A percentile compares a stretch with the other conserved stretches of the same genome.
phyloP scores from a whole-genome alignment of 2,329 filamentous ascomycete genomes.

The Cladosporium sp. region DNA sequence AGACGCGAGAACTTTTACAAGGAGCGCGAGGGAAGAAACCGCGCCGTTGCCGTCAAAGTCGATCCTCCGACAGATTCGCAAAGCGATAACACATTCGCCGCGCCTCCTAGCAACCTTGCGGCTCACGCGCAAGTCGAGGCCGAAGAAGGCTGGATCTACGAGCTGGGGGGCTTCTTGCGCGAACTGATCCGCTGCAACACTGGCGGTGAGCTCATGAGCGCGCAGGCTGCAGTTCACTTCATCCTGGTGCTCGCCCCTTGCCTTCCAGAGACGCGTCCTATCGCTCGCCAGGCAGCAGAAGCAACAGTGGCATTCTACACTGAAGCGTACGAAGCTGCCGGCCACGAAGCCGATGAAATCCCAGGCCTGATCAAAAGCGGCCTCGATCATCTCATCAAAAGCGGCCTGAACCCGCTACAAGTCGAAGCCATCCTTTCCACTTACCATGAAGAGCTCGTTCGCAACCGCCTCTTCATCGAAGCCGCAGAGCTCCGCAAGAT shows the following conservation, averaged over 20 bases:
- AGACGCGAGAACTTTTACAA: constrained; percentile 1
- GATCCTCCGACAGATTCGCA: neutral
- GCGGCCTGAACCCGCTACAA: constrained; percentile 48
- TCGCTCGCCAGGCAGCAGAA: constrained; percentile 28
- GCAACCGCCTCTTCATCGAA: constrained; percentile 44
- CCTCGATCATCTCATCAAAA: constrained; percentile 37
- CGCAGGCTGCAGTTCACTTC: constrained; percentile 45
- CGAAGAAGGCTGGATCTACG: constrained; percentile 32
- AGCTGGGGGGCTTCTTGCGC: constrained; percentile 40
- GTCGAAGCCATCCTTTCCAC: constrained; percentile 52
- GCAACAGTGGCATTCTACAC: constrained; percentile 36
- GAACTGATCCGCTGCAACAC: constrained; percentile 41
- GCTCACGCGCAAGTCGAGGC: constrained; percentile 20
- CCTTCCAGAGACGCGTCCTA: constrained; percentile 39
- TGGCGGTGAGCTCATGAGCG: constrained; percentile 35
- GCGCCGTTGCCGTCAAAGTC: neutral
- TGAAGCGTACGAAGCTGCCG: constrained; percentile 36
- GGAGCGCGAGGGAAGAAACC: neutral
- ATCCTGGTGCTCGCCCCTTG: constrained; percentile 44
- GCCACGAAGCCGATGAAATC: constrained; percentile 36
- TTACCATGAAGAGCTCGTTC: constrained; percentile 54
- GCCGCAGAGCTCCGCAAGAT: constrained; percentile 55
- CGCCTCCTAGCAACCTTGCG: neutral
- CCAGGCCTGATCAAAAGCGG: constrained; percentile 14
- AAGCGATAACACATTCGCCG: neutral